phyloP scores from a whole-genome alignment of 495 filamentous ascomycete species.

The Stereocaulon alpinum region DNA sequence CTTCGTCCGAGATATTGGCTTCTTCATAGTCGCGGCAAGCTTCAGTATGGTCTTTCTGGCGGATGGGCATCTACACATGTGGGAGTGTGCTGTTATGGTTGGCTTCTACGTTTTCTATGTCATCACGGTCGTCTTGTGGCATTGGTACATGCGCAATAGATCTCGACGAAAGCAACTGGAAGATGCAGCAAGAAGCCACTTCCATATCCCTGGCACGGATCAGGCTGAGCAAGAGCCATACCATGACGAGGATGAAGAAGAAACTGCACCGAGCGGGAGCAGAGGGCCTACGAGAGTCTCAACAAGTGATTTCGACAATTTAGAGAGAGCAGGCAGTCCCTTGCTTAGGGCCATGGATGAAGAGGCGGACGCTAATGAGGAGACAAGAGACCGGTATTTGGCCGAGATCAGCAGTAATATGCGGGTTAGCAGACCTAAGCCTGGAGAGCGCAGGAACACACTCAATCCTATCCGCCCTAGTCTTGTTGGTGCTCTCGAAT shows the following conservation, averaged over 20 bases:
- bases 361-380: constrained; percentile 58
- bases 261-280: constrained; percentile 45
- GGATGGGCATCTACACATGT: constrained; percentile 73
- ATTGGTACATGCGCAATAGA: constrained; percentile 63
- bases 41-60: constrained; percentile 83
- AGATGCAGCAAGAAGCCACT: constrained; percentile 61
- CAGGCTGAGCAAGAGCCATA: constrained; percentile 48
- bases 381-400: constrained; percentile 57
- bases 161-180: constrained; percentile 52
- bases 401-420: constrained; percentile 87
- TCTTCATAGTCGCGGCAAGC: constrained; percentile 78
- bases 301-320: constrained; percentile 55
- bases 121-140: constrained; percentile 77
- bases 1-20: constrained; percentile 86
- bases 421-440: constrained; percentile 64
- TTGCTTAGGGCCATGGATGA: constrained; percentile 35
- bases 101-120: constrained; percentile 90
- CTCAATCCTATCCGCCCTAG: constrained; percentile 81
- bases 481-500: constrained; percentile 87
- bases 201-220: constrained; percentile 57
- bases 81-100: constrained; percentile 89
- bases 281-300: constrained; percentile 43
- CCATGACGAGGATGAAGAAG: constrained; percentile 58
- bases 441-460: constrained; percentile 58
- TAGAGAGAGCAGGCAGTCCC: constrained; percentile 53